These are phyloP conservation scores for Metroxylon sagu DNA, from an alignment of 176 grass and related monocot genomes.

Conservation along the genomic window DNA sequence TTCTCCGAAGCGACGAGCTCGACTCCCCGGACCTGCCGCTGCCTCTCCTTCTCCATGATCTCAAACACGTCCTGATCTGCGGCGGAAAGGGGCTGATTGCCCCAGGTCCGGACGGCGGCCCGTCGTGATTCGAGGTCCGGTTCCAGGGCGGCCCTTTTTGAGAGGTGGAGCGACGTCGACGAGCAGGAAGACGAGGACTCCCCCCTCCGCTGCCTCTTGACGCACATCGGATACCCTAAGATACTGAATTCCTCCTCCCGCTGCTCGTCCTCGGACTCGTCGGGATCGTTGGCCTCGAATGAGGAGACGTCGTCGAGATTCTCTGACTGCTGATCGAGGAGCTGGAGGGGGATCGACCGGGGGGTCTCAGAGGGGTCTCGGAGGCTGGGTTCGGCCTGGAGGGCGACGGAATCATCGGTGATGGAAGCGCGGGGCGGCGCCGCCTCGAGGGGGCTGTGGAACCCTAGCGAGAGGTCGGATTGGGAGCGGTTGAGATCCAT, in stretches of 20 bases:
- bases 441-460: slow-evolving; percentile 20
- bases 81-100: slow-evolving; percentile 10
- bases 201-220: slow-evolving; percentile 60
- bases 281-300: slow-evolving; percentile 24
- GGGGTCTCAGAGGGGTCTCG: neutral
- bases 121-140: slow-evolving; percentile 57
- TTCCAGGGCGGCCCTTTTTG: slow-evolving; percentile 31
- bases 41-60: slow-evolving; percentile 41
- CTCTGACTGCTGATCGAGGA: slow-evolving; percentile 18
- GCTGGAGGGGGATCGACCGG: slow-evolving; percentile 6
- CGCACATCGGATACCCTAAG: slow-evolving; percentile 68
- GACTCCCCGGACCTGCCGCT: slow-evolving; percentile 36
- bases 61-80: slow-evolving; percentile 28
- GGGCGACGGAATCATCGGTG: slow-evolving; percentile 11
- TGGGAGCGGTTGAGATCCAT: slow-evolving; percentile 61
- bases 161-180: slow-evolving; percentile 32
- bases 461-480: slow-evolving; percentile 75
- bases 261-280: slow-evolving; percentile 32
- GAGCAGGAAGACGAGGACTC: slow-evolving; percentile 62
- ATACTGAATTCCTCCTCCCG: slow-evolving; percentile 59
- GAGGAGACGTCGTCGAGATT: neutral
- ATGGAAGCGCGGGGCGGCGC: neutral
- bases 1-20: slow-evolving; percentile 78
- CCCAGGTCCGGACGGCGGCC: slow-evolving; percentile 42
- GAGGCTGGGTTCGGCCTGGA: slow-evolving; percentile 5